phyloP scores from a whole-genome alignment of 2,329 filamentous ascomycete species.

The Gaeumannomyces tritici region DNA sequence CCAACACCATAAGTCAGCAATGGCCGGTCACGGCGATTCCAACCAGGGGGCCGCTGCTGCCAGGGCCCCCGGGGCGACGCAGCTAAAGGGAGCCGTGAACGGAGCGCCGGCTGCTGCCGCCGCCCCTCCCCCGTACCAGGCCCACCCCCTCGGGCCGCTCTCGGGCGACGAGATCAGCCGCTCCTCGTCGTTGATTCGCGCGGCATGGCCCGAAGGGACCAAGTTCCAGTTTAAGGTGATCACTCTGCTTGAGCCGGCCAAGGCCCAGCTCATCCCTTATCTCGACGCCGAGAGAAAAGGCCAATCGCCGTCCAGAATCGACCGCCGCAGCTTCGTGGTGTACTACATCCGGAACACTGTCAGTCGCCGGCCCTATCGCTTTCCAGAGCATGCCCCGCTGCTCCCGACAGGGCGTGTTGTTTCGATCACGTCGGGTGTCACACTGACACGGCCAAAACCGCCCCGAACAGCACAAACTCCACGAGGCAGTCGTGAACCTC shows the following conservation, averaged over 20 bases:
- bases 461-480: slow-evolving; percentile 43
- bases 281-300: slow-evolving; percentile 37
- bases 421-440: too few relatives aligned
- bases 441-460: not conserved
- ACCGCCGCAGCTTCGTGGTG: slow-evolving; percentile 42
- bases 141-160: slow-evolving; percentile 51
- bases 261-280: slow-evolving; percentile 39
- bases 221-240: slow-evolving; percentile 53
- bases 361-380: slow-evolving; percentile 14
- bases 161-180: slow-evolving; percentile 45
- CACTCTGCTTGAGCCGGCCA: slow-evolving; percentile 48
- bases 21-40: not conserved
- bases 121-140: slow-evolving; percentile 2
- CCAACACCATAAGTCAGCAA: not conserved
- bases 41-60: not conserved
- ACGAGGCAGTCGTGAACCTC: slow-evolving; percentile 48
- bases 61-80: too few relatives aligned
- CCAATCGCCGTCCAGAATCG: slow-evolving; percentile 26
- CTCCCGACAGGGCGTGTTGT: too few relatives aligned
- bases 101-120: not conserved
- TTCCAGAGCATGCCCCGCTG: not conserved
- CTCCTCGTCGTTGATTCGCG: slow-evolving; percentile 36
- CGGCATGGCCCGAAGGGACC: slow-evolving; percentile 43
- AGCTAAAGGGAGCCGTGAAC: too few relatives aligned
- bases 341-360: slow-evolving; percentile 54